These are phyloP conservation scores for Tricladium varicosporioides DNA, from an alignment of 2,329 filamentous ascomycete species.

Conservation along the genomic window DNA sequence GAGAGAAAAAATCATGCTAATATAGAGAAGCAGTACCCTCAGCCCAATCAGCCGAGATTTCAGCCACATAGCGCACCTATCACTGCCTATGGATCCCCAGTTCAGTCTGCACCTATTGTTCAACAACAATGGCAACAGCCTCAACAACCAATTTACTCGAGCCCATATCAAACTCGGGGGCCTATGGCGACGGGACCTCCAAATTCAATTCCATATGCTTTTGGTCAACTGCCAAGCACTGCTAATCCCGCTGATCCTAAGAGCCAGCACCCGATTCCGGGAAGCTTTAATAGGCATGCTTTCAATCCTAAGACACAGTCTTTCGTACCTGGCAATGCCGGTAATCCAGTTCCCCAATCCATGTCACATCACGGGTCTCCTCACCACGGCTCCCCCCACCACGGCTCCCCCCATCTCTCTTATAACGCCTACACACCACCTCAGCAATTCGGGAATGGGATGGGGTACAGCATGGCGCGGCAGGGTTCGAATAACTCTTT, in stretches of 20 bases:
- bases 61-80: conserved; percentile 34
- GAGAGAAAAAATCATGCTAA: conserved; percentile 7
- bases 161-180: conserved; percentile 29
- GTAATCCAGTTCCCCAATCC: conserved; percentile 44
- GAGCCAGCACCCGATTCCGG: conserved; percentile 78
- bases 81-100: conserved; percentile 32
- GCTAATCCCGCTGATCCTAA: conserved; percentile 69
- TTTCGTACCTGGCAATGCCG: conserved; percentile 69
- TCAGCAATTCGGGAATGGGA: conserved; percentile 32
- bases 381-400: conserved; percentile 33
- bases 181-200: conserved; percentile 25
- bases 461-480: conserved; percentile 36
- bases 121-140: conserved; percentile 32
- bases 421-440: conserved; percentile 38
- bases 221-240: conserved; percentile 73
- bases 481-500: conserved; percentile 37
- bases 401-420: conserved; percentile 41
- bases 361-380: conserved; percentile 33
- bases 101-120: conserved; percentile 30
- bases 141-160: conserved; percentile 26
- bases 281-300: conserved; percentile 77
- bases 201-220: conserved; percentile 62
- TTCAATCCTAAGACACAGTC: conserved; percentile 96
- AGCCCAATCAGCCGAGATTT: conserved; percentile 29
- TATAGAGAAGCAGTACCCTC: conserved; percentile 29